Conservation (phyloP, 2,329 filamentous ascomycete genomes). For the Aspergillus pseudotamarii region DNA sequence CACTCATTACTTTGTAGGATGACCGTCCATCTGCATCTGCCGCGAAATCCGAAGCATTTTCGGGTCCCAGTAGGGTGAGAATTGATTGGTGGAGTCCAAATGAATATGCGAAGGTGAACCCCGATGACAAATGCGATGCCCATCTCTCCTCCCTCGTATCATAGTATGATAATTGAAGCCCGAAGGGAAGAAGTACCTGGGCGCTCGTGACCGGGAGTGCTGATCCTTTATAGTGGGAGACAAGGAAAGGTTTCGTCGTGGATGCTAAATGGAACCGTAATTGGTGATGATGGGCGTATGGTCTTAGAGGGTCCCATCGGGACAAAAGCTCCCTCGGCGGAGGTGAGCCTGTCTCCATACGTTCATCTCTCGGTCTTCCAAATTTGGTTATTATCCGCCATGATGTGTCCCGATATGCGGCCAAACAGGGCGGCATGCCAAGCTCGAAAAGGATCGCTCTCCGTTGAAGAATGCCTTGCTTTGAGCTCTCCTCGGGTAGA, state of each 20-base stretch:
- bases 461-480: background rate
- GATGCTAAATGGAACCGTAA: background rate
- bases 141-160: background rate
- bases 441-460: slow-evolving; percentile 7
- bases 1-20: background rate
- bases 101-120: background rate
- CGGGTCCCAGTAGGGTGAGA: background rate
- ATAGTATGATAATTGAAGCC: background rate
- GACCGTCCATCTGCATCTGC: background rate
- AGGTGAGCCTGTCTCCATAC: background rate
- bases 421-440: background rate
- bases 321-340: background rate
- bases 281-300: background rate
- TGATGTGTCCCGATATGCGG: slow-evolving; percentile 7
- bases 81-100: background rate
- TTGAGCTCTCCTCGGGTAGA: background rate
- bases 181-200: background rate
- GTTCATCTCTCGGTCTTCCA: background rate
- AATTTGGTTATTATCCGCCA: slow-evolving; percentile 2
- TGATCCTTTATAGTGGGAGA: background rate
- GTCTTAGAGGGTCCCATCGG: background rate
- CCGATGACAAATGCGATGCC: background rate
- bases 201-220: background rate
- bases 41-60: background rate
- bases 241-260: slow-evolving; percentile 5